These are phyloP conservation scores for Ganoderma lingzhi DNA, from an alignment of 1,284 basidiomycete species.

Conservation along the genomic window DNA sequence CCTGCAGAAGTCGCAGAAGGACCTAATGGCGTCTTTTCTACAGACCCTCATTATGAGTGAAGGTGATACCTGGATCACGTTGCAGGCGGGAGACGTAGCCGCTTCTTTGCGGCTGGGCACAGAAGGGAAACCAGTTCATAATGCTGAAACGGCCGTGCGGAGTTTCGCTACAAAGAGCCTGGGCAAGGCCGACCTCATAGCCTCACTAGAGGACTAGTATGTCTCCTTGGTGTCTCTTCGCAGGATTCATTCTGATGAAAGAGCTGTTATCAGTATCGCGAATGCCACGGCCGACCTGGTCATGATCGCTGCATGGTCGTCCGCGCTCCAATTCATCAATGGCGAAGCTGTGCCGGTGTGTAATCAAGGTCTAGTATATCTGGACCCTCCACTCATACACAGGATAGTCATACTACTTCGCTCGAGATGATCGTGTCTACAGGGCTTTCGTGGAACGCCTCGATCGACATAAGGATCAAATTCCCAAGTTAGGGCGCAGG, in stretches of 20 bases:
- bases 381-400: not conserved
- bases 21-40: conserved; percentile 82
- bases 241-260: not conserved
- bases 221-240: conserved; percentile 37
- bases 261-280: conserved; percentile 59
- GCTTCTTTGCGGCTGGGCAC: conserved; percentile 69
- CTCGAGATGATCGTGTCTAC: conserved; percentile 82
- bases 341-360: conserved; percentile 71
- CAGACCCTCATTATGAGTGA: conserved; percentile 89
- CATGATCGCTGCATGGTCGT: conserved; percentile 78
- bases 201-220: conserved; percentile 84
- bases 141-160: conserved; percentile 71
- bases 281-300: conserved; percentile 82
- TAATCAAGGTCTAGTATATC: conserved; percentile 10
- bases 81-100: conserved; percentile 64
- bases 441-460: conserved; percentile 71
- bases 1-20: conserved; percentile 76
- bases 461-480: conserved; percentile 57
- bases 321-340: conserved; percentile 57
- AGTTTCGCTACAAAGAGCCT: conserved; percentile 81
- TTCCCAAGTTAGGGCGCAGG: conserved; percentile 59
- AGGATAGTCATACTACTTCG: conserved; percentile 77
- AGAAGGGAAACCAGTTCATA: conserved; percentile 70
- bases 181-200: conserved; percentile 78
- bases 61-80: conserved; percentile 80